Percentiles rank a stretch among this genome's conserved stretches.
These are phyloP conservation scores for Bipolaris oryzae DNA, from an alignment of 2,329 filamentous ascomycete species.

Conservation along the genomic window DNA sequence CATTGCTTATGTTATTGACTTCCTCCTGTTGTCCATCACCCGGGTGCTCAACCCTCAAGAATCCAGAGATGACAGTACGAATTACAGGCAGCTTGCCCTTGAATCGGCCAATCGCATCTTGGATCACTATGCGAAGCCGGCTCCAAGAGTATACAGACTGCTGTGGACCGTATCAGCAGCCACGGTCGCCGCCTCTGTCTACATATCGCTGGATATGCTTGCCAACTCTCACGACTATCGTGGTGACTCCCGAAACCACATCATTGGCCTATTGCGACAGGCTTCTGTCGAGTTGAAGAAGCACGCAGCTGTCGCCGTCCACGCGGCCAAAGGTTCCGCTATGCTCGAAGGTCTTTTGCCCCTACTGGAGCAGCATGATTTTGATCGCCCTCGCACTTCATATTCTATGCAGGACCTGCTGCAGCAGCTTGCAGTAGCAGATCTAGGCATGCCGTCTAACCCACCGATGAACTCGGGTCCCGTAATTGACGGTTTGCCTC, in stretches of 20 bases:
- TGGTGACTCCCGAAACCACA: slow-evolving; percentile 2
- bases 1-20: slow-evolving; percentile 14
- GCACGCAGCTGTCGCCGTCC: slow-evolving; percentile 14
- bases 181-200: slow-evolving; percentile 13
- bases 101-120: slow-evolving; percentile 13
- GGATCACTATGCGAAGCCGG: slow-evolving; percentile 11
- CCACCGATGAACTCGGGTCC: not conserved
- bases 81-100: slow-evolving; percentile 9
- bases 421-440: slow-evolving; percentile 11
- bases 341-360: slow-evolving; percentile 12
- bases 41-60: slow-evolving; percentile 11
- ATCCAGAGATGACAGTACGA: slow-evolving; percentile 2
- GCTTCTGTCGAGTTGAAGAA: slow-evolving; percentile 12
- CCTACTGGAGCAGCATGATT: slow-evolving; percentile 8
- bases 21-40: slow-evolving; percentile 14
- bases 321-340: slow-evolving; percentile 14
- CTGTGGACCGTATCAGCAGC: slow-evolving; percentile 18
- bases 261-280: slow-evolving; percentile 8
- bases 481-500: not conserved
- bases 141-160: slow-evolving; percentile 14
- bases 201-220: slow-evolving; percentile 14
- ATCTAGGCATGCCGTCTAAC: not conserved
- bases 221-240: slow-evolving; percentile 14
- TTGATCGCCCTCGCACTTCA: slow-evolving; percentile 3
- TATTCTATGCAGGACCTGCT: slow-evolving; percentile 14